phyloP scores from a whole-genome alignment of 768 basidiomycete species.

The Tulasnella calospora region DNA sequence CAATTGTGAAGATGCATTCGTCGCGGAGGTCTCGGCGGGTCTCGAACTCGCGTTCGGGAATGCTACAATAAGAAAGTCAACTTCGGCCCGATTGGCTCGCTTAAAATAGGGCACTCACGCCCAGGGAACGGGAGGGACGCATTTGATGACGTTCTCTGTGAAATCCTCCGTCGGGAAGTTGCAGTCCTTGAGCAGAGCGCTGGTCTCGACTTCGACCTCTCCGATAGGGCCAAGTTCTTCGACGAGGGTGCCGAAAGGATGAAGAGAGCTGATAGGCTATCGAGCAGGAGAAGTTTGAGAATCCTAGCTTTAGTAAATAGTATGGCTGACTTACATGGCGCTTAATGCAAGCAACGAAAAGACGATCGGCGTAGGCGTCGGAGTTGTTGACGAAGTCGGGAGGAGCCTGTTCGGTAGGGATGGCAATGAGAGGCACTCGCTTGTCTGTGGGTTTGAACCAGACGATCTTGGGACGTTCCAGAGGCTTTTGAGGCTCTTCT shows the following conservation, averaged over 20 bases:
- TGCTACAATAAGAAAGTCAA: slow-evolving; percentile 41
- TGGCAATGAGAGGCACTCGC: slow-evolving; percentile 95
- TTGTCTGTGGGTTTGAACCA: slow-evolving; percentile 99
- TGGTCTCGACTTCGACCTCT: slow-evolving; percentile 97
- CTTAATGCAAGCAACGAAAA: slow-evolving; percentile 98
- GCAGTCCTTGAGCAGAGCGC: slow-evolving; percentile 94
- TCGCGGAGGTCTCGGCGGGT: slow-evolving; percentile 80
- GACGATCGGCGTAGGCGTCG: slow-evolving; percentile 79
- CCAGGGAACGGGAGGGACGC: slow-evolving; percentile 94
- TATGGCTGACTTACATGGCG: slow-evolving; percentile 69
- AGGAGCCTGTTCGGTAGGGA: slow-evolving; percentile 97
- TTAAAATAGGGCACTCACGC: slow-evolving; percentile 49
- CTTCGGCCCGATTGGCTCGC: slow-evolving; percentile 25
- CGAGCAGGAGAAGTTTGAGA: slow-evolving; percentile 10
- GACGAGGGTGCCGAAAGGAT: slow-evolving; percentile 97
- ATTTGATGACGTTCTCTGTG: slow-evolving; percentile 89
- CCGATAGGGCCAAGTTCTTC: slow-evolving; percentile 98
- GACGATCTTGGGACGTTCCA: slow-evolving; percentile 95
- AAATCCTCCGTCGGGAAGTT: slow-evolving; percentile 99
- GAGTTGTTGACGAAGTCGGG: slow-evolving; percentile 93
- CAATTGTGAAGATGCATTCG: slow-evolving; percentile 88
- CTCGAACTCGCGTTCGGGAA: slow-evolving; percentile 86
- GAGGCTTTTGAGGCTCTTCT: slow-evolving; percentile 68
- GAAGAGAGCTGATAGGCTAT: slow-evolving; percentile 89
- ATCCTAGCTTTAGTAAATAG: slow-evolving; percentile 28